A percentile compares a stretch with the other conserved stretches of the same genome.
phyloP scores from a whole-genome alignment of 805 yeast genomes.

The Candida dajiaensis region DNA sequence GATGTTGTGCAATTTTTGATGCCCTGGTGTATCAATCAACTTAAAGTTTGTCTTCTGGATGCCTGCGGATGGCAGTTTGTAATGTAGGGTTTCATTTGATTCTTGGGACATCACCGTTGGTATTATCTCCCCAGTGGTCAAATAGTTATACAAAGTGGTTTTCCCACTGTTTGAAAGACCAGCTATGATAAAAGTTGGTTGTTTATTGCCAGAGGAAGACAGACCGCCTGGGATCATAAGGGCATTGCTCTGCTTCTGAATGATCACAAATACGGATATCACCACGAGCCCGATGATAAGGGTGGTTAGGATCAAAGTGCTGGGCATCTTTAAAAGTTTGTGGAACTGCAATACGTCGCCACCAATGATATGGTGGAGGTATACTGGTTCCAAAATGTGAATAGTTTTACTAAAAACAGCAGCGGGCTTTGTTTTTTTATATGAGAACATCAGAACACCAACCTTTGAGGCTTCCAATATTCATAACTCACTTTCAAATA shows the following conservation, averaged over 20 bases:
- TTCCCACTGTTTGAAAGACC: slow-evolving; percentile 68
- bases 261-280: slow-evolving; percentile 5
- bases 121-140: slow-evolving; percentile 25
- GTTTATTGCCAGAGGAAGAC: slow-evolving; percentile 19
- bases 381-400: too few species aligned
- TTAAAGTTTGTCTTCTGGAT: slow-evolving; percentile 35
- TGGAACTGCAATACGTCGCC: too few species aligned
- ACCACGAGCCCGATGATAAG: slow-evolving; percentile 6
- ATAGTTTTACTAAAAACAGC: too few species aligned
- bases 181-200: slow-evolving; percentile 54
- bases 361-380: too few species aligned
- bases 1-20: slow-evolving; percentile 60
- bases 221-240: slow-evolving; percentile 15
- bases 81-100: slow-evolving; percentile 33
- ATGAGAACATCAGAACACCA: too few species aligned
- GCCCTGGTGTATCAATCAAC: slow-evolving; percentile 87
- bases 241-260: slow-evolving; percentile 10
- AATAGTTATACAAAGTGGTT: slow-evolving; percentile 44
- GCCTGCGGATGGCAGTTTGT: slow-evolving; percentile 35
- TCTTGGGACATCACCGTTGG: slow-evolving; percentile 48
- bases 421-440: too few species aligned
- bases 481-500: too few species aligned
- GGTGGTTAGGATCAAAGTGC: background rate
- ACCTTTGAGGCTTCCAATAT: too few species aligned
- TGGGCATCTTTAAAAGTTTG: too few species aligned